Percentiles rank a stretch among this genome's conserved stretches.
Evolutionary conservation across 441 rosid species (phyloP).

Genomic region (Syzygium malaccense): DNA sequence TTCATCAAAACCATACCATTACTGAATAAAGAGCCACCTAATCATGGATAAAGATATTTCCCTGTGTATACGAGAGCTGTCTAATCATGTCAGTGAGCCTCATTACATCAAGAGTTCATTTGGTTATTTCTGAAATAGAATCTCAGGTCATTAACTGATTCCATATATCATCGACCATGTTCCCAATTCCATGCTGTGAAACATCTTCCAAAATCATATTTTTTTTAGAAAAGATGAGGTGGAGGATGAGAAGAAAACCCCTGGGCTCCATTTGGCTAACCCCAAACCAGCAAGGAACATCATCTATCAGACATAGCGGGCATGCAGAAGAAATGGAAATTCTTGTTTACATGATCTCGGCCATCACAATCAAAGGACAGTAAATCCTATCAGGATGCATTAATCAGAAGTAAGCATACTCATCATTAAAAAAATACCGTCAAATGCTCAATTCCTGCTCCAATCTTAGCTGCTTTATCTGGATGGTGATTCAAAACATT

Average conservation of each 20-base stretch:
- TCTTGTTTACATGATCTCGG: not conserved
- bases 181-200: not conserved
- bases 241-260: not conserved
- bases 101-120: not conserved
- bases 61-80: not conserved
- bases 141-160: not conserved
- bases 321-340: not conserved
- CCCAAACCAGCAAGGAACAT: not conserved
- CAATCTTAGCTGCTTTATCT: slow-evolving; percentile 59
- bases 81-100: not conserved
- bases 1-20: not conserved
- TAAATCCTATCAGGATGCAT: not conserved
- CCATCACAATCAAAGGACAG: not conserved
- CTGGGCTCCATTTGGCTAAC: not conserved
- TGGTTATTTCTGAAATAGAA: not conserved
- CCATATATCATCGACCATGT: not conserved
- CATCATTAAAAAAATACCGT: slow-evolving; percentile 30
- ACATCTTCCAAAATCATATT: not conserved
- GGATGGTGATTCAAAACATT: slow-evolving; percentile 72
- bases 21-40: not conserved
- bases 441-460: slow-evolving; percentile 65
- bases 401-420: not conserved
- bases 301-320: not conserved
- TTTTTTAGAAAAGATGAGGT: not conserved
- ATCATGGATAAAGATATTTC: not conserved